Evolutionary conservation across 1,284 basidiomycete species (phyloP).

Genomic region (Sporisorium reilianum): DNA sequence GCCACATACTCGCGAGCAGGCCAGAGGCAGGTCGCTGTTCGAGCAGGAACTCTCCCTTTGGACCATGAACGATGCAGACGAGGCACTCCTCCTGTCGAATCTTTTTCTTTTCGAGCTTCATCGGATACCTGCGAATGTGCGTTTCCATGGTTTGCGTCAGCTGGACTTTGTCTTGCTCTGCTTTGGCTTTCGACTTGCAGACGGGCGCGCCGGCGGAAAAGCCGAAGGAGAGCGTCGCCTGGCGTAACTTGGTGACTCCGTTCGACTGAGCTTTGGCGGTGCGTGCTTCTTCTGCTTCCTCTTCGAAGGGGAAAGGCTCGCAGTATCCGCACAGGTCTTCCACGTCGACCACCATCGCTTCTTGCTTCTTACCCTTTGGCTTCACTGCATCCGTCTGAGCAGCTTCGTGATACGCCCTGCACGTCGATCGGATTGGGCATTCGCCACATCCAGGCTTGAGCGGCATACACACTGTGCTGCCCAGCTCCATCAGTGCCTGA

Average conservation of each 20-base stretch:
- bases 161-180: neutral
- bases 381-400: constrained; percentile 15
- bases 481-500: constrained; percentile 68
- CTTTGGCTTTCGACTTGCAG: constrained; percentile 7
- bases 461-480: constrained; percentile 48
- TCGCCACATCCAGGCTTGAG: constrained; percentile 54
- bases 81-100: constrained; percentile 85
- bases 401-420: constrained; percentile 40
- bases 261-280: neutral
- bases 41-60: constrained; percentile 21
- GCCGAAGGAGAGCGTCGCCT: constrained; percentile 42
- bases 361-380: neutral
- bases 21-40: constrained; percentile 44
- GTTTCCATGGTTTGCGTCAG: constrained; percentile 20
- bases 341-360: constrained; percentile 35
- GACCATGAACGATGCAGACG: constrained; percentile 77
- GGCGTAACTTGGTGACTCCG: constrained; percentile 33
- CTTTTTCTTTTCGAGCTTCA: constrained; percentile 86
- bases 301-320: constrained; percentile 50
- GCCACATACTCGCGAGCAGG: constrained; percentile 62
- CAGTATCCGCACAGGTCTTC: constrained; percentile 63
- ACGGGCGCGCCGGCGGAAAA: constrained; percentile 1
- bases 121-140: constrained; percentile 81
- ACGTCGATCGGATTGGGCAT: constrained; percentile 57
- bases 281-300: constrained; percentile 23